Evolutionary conservation across 2,329 filamentous ascomycete genomes (phyloP).

Genomic region (Clonostachys sp.): DNA sequence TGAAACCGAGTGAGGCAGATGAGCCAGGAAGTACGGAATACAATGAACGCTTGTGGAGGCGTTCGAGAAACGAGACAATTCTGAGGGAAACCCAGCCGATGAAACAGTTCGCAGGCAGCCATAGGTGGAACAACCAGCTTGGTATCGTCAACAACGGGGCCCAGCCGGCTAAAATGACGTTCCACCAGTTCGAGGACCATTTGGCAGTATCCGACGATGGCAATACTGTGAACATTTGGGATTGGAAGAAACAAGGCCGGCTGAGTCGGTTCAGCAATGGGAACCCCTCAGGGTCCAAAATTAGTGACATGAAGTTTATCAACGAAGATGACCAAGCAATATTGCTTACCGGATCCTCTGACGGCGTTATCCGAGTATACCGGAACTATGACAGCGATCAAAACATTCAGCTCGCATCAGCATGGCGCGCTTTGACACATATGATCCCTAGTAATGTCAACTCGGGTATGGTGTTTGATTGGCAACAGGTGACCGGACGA

Average conservation of each 20-base stretch:
- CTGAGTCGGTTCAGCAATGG: slow-evolving; percentile 89
- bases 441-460: slow-evolving; percentile 92
- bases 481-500: slow-evolving; percentile 96
- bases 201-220: slow-evolving; percentile 89
- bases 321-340: slow-evolving; percentile 97
- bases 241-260: slow-evolving; percentile 75
- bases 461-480: slow-evolving; percentile 94
- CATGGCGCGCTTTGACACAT: slow-evolving; percentile 89
- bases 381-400: slow-evolving; percentile 79
- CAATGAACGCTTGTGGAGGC: slow-evolving; percentile 88
- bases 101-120: slow-evolving; percentile 80
- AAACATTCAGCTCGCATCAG: slow-evolving; percentile 78
- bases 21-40: slow-evolving; percentile 96
- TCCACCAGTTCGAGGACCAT: slow-evolving; percentile 97
- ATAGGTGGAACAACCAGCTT: slow-evolving; percentile 80
- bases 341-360: slow-evolving; percentile 90
- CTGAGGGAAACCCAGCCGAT: slow-evolving; percentile 89
- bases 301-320: slow-evolving; percentile 94
- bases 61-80: slow-evolving; percentile 88
- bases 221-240: slow-evolving; percentile 89
- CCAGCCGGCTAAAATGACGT: slow-evolving; percentile 88
- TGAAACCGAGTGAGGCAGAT: slow-evolving; percentile 93
- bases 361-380: slow-evolving; percentile 91
- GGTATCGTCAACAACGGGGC: slow-evolving; percentile 84
- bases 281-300: slow-evolving; percentile 84